These are phyloP conservation scores for Arthrinium puccinioides DNA, from an alignment of 2,329 filamentous ascomycete species.

Conservation along the genomic window DNA sequence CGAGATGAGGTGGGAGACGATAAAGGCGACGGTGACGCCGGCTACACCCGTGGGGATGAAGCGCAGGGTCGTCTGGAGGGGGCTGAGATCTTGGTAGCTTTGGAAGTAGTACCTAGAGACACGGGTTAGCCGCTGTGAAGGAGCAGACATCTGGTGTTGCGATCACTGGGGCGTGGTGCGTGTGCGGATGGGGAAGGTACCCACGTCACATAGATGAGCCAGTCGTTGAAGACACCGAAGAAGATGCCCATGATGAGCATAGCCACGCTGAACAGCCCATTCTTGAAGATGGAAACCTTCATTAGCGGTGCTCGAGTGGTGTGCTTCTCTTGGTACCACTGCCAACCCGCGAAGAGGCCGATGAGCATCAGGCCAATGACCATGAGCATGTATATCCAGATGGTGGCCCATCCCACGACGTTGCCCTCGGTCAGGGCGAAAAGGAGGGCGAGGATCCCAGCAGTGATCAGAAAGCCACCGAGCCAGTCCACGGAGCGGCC, in stretches of 20 bases:
- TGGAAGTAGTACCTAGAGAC: slow-evolving; percentile 71
- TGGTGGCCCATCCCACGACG: slow-evolving; percentile 57
- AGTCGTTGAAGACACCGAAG: slow-evolving; percentile 63
- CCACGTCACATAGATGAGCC: slow-evolving; percentile 58
- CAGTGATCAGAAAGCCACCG: slow-evolving; percentile 55
- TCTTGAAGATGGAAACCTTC: slow-evolving; percentile 58
- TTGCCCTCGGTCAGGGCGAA: slow-evolving; percentile 65
- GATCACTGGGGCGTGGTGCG: no score
- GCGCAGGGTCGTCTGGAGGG: slow-evolving; percentile 60
- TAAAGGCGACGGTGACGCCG: slow-evolving; percentile 49
- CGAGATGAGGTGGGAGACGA: slow-evolving; percentile 48
- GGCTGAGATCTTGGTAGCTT: slow-evolving; percentile 52
- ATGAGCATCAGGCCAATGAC: slow-evolving; percentile 51
- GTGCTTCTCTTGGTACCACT: slow-evolving; percentile 49
- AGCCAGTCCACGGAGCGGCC: slow-evolving; percentile 57
- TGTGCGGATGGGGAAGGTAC: no score
- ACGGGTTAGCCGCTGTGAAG: no score
- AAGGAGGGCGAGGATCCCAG: slow-evolving; percentile 53
- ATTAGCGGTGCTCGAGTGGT: slow-evolving; percentile 49
- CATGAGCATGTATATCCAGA: slow-evolving; percentile 55
- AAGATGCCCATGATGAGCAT: slow-evolving; percentile 61
- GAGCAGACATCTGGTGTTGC: no score
- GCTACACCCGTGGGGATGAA: slow-evolving; percentile 60
- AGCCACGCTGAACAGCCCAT: slow-evolving; percentile 51
- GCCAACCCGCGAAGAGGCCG: slow-evolving; percentile 51